Base-by-base conservation (phyloP, 345 rosid species). In the Dipteronia sinensis region DNA sequence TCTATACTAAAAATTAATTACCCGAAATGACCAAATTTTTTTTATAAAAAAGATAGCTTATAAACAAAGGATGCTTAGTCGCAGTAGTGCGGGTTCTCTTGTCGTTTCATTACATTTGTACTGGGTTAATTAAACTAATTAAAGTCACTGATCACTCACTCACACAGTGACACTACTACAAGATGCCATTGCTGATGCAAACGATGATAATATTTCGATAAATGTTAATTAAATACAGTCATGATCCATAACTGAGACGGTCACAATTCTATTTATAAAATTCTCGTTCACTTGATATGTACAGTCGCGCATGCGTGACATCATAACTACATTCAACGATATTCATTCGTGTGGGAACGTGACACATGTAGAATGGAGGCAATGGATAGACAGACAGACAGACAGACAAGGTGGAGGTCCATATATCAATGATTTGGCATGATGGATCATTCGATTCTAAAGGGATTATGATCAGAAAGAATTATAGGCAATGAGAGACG, bases 361-460 rank as follows among this genome's bases (percentile, higher is more conserved):
- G 27, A 27, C 27, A 27, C 27, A 27, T 38, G 42, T 38, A 6
- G 42, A 38, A 38, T 38, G 42, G 42, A 1, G 4, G 4, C 42
- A 38, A 42, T 2, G 46, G 46, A 34, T 34, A 34, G 38, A 34
- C 6, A 34, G 46, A 42, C 10, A 34, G 38, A 34, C 6, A 34
- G 46, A 42, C 10, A 46, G 15, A 46, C 49, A 46, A 55, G 5
- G 2, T 42, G 71, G 77, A 68, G 22, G 22, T 83, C 88, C 78
- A 67, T 34, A 34, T 3, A 34, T 79, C 73, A 80, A 84, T 82
- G 82, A 86, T 86, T 86, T 86, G 80, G 83, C 81, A 71, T 78
- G 81, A 82, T 75, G 84, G 84, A 69, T 79, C 82, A 80, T 84
- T 79, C 73, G 85, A 86, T 84, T 81, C 88, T 67, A 67, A 78